phyloP scores from a whole-genome alignment of 83 land plant genomes.

The Picea engelmannii region DNA sequence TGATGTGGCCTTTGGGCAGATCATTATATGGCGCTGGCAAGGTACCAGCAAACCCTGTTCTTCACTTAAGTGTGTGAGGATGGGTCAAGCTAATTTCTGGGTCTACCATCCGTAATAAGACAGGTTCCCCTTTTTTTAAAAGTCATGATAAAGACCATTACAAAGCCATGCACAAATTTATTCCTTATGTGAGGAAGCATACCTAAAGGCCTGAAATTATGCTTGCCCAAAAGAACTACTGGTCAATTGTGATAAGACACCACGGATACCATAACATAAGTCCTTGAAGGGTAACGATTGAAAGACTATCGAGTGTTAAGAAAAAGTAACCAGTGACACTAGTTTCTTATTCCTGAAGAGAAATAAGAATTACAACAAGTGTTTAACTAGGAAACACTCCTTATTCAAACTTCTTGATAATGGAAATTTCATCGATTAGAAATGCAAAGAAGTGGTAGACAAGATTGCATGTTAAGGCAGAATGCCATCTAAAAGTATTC shows the following conservation, averaged over 20 bases:
- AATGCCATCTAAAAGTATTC: background rate
- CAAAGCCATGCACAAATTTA: no score
- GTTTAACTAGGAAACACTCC: background rate
- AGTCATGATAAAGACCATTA: no score
- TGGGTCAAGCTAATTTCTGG: no score
- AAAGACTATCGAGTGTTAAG: background rate
- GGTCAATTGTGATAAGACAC: background rate
- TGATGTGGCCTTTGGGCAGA: no score
- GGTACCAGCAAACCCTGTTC: no score
- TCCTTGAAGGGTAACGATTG: background rate
- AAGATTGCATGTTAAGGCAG: background rate
- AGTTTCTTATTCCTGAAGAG: background rate
- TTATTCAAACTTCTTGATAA: background rate
- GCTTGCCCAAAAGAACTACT: background rate
- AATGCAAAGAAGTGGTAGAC: background rate
- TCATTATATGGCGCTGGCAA: no score
- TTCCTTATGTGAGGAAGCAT: background rate
- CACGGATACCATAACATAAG: background rate
- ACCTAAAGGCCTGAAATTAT: conserved; percentile 2
- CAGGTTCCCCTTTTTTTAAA: no score
- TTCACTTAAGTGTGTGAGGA: no score
- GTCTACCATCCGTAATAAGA: no score
- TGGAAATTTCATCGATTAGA: background rate
- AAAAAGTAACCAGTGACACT: background rate
- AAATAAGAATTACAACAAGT: background rate